Evolutionary conservation across 2,329 filamentous ascomycete species (phyloP).

Genomic region (Aureobasidium pullulans): DNA sequence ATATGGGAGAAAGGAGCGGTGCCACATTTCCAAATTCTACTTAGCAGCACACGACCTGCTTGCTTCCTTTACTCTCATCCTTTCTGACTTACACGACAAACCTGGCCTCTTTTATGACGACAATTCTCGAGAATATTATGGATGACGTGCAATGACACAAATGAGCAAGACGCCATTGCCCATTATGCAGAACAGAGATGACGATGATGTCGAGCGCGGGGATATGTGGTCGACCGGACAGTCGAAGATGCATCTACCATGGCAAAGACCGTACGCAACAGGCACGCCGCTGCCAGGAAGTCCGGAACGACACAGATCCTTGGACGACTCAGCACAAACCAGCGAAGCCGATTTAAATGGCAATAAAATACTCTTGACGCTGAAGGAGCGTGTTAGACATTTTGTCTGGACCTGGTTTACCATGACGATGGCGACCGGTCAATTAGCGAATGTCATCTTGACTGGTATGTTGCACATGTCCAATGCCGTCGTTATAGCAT

Average conservation of each 20-base stretch:
- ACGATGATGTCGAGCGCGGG: background rate
- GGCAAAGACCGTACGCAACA: conserved; percentile 6
- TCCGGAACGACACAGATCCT: background rate
- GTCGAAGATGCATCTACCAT: background rate
- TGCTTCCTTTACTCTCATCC: background rate
- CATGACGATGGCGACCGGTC: conserved; percentile 56
- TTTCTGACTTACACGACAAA: background rate
- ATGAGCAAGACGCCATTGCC: background rate
- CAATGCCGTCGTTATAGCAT: background rate
- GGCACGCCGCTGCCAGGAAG: background rate
- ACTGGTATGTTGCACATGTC: conserved; percentile 28
- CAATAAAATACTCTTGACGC: conserved; percentile 27
- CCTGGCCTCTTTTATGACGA: too few species aligned
- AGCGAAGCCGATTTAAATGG: background rate
- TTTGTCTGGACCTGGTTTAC: conserved; percentile 77
- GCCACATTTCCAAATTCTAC: background rate
- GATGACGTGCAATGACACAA: background rate
- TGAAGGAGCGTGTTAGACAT: conserved; percentile 52
- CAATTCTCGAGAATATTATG: background rate
- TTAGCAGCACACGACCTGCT: background rate
- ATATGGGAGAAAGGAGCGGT: background rate
- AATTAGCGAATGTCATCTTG: conserved; percentile 50
- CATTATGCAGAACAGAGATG: background rate
- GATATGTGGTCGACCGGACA: conserved; percentile 3
- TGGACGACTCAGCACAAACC: background rate